Conservation (phyloP, 805 yeast species). For the Metschnikowia dekortorum region DNA sequence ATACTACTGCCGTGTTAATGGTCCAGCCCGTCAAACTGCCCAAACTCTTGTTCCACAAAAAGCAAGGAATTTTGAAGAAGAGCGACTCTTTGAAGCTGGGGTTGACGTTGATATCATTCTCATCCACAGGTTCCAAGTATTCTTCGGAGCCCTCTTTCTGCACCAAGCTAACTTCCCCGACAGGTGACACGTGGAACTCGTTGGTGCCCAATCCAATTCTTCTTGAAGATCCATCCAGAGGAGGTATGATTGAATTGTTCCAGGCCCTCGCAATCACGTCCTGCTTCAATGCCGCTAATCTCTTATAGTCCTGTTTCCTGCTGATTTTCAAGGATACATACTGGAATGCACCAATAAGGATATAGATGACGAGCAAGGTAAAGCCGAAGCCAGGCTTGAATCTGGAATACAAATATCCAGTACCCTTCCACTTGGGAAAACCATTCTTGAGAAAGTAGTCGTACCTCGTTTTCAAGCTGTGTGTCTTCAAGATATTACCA, state of each 20-base stretch:
- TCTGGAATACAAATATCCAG: constrained; percentile 59
- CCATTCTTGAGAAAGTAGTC: constrained; percentile 82
- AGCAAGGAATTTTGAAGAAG: constrained; percentile 38
- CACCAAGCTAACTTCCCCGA: constrained; percentile 49
- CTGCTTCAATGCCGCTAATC: constrained; percentile 48
- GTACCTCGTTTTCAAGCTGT: constrained; percentile 58
- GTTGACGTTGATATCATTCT: constrained; percentile 41
- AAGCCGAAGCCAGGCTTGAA: constrained; percentile 63
- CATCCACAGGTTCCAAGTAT: constrained; percentile 36
- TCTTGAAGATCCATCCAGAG: constrained; percentile 48
- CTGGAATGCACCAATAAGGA: constrained; percentile 55
- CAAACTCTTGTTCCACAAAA: constrained; percentile 41
- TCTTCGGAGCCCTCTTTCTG: constrained; percentile 37
- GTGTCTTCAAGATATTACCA: constrained; percentile 63
- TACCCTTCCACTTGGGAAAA: constrained; percentile 77
- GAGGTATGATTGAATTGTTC: constrained; percentile 46
- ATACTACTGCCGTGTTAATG: constrained; percentile 17
- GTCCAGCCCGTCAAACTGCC: constrained; percentile 30
- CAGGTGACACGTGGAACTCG: constrained; percentile 51
- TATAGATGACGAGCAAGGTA: constrained; percentile 47
- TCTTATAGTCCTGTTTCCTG: constrained; percentile 51
- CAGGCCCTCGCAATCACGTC: constrained; percentile 54
- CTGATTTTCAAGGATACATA: constrained; percentile 51
- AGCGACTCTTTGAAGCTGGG: constrained; percentile 51
- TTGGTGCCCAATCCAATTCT: constrained; percentile 45